Conservation (phyloP, 345 rosid genomes). For the Gossypium anomalum region DNA sequence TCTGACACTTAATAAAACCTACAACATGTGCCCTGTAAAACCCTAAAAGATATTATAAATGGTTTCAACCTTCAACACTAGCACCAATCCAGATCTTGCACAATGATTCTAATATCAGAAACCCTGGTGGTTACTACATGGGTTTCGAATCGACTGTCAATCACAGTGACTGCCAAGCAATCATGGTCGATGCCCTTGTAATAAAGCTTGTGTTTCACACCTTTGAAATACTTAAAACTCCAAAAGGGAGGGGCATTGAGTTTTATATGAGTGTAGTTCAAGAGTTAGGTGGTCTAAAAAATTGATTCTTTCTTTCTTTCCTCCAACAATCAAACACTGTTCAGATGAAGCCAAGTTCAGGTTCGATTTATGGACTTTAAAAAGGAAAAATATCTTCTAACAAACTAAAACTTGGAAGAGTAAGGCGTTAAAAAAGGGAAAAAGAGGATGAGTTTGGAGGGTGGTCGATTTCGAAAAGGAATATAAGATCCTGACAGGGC, state of each 20-base stretch:
- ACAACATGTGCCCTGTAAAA: not conserved
- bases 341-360: not conserved
- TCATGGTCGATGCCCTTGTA: slow-evolving; percentile 36
- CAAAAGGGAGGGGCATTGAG: slow-evolving; percentile 1
- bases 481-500: slow-evolving; percentile 31
- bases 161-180: slow-evolving; percentile 18
- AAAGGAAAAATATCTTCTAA: not conserved
- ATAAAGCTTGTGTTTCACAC: slow-evolving; percentile 49
- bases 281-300: slow-evolving; percentile 23
- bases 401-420: slow-evolving; percentile 5
- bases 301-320: not conserved
- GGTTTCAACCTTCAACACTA: not conserved
- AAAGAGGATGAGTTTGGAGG: slow-evolving; percentile 29
- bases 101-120: slow-evolving; percentile 18
- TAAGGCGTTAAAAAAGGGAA: slow-evolving; percentile 15
- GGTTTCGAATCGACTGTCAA: too few relatives aligned
- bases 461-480: slow-evolving; percentile 36
- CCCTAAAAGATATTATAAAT: not conserved
- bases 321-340: slow-evolving; percentile 19
- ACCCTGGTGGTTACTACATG: not conserved
- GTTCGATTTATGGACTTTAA: too few relatives aligned
- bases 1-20: not conserved
- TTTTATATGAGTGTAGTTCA: slow-evolving; percentile 31
- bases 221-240: slow-evolving; percentile 4
- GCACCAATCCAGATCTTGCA: not conserved